Conservation (phyloP, 2,329 filamentous ascomycete species). For the Monosporascus sp. region DNA sequence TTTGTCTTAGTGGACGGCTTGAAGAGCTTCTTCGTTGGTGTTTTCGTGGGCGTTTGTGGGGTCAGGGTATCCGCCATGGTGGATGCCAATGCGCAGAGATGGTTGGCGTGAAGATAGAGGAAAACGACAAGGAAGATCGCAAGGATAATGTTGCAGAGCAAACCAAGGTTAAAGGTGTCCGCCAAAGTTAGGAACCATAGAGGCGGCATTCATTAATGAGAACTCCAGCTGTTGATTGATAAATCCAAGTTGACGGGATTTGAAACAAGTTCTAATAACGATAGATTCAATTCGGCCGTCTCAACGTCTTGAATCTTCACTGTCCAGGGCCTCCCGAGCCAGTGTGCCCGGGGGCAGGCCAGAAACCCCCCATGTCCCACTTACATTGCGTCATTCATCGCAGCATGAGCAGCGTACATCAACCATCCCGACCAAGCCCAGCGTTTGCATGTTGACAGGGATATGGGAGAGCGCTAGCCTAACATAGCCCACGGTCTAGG, state of each 20-base stretch:
- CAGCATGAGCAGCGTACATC: not conserved
- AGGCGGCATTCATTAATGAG: constrained; percentile 11
- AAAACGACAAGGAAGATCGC: constrained; percentile 18
- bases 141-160: constrained; percentile 17
- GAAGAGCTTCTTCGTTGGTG: constrained; percentile 26
- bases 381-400: not conserved
- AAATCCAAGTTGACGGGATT: not conserved
- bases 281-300: too few species aligned
- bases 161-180: constrained; percentile 6
- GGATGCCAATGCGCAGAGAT: constrained; percentile 10
- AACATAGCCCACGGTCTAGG: not conserved
- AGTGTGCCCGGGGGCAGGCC: not conserved
- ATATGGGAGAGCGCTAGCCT: not conserved
- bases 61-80: constrained; percentile 21
- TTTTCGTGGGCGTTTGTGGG: constrained; percentile 22
- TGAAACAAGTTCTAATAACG: too few species aligned
- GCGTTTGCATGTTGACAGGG: not conserved
- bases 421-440: not conserved
- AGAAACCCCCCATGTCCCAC: not conserved
- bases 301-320: not conserved
- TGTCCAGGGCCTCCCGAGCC: not conserved
- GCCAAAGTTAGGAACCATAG: not conserved
- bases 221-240: not conserved
- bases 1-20: constrained; percentile 26
- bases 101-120: constrained; percentile 15